Evolutionary conservation across 2,329 filamentous ascomycete species (phyloP).

Genomic region (Colletotrichum lini): DNA sequence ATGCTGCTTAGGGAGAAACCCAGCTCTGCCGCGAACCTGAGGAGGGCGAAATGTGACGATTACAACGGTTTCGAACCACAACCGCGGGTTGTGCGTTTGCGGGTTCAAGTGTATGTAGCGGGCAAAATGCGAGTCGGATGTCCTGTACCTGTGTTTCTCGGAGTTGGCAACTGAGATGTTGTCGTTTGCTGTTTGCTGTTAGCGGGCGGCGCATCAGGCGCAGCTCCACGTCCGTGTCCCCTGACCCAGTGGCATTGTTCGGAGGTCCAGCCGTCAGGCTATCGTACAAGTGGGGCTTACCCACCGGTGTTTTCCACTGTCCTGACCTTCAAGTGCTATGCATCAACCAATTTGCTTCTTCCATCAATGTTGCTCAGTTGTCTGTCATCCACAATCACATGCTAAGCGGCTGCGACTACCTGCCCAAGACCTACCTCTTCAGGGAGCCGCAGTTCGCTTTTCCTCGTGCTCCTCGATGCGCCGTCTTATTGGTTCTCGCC

Average conservation of each 20-base stretch:
- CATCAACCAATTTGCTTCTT: neutral
- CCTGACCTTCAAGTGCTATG: neutral
- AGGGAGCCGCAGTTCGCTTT: neutral
- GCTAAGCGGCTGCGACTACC: neutral
- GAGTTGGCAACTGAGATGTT: slow-evolving; percentile 13
- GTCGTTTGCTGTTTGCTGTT: neutral
- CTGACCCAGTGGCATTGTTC: slow-evolving; percentile 2
- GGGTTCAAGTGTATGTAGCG: neutral
- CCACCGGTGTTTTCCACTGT: neutral
- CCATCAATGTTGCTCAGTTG: neutral
- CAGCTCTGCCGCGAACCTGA: slow-evolving; percentile 24
- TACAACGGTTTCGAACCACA: neutral
- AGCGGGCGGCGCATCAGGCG: neutral
- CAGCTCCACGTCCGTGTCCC: slow-evolving; percentile 12
- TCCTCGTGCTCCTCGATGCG: neutral
- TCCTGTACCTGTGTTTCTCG: slow-evolving; percentile 19
- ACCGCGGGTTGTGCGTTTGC: slow-evolving; percentile 26
- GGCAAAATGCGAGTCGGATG: slow-evolving; percentile 19
- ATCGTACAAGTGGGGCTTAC: slow-evolving; percentile 9
- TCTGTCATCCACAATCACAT: slow-evolving; percentile 19
- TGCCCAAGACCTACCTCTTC: neutral
- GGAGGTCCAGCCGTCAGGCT: slow-evolving; percentile 11
- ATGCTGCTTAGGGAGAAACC: neutral
- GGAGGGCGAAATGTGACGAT: slow-evolving; percentile 8
- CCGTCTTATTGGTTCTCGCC: neutral